These are phyloP conservation scores for Malassezia caprae DNA, from an alignment of 1,284 basidiomycete genomes.

Conservation along the genomic window DNA sequence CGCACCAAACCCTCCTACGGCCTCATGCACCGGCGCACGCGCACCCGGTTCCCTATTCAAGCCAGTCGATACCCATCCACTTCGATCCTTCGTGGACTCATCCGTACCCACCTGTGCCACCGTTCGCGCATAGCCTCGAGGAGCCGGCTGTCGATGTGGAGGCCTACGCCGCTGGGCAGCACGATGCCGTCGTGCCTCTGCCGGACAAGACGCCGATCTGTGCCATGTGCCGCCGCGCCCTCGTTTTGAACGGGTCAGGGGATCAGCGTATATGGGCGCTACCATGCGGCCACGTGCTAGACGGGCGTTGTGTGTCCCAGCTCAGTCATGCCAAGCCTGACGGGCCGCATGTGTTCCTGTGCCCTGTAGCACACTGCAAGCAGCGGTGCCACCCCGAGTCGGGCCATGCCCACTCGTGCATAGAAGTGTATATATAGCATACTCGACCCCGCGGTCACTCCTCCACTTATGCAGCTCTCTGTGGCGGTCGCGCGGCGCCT, in stretches of 20 bases:
- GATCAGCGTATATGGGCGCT: constrained; percentile 34
- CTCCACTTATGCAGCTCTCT: neutral
- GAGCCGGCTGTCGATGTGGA: constrained; percentile 43
- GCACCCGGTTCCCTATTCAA: neutral
- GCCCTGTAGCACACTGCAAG: constrained; percentile 33
- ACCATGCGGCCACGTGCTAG: constrained; percentile 40
- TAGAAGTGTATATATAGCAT: constrained; percentile 17
- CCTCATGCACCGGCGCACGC: constrained; percentile 1
- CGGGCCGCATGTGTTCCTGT: constrained; percentile 27
- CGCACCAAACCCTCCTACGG: constrained; percentile 10
- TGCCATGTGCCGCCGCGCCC: constrained; percentile 27
- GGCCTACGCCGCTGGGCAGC: constrained; percentile 28
- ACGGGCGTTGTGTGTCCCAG: constrained; percentile 32
- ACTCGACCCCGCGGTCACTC: neutral
- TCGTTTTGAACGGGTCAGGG: constrained; percentile 27
- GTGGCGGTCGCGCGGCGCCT: neutral
- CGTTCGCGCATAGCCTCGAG: constrained; percentile 28
- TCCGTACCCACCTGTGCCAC: constrained; percentile 18
- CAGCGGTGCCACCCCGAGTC: constrained; percentile 31
- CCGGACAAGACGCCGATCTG: constrained; percentile 41
- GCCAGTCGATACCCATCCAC: constrained; percentile 5
- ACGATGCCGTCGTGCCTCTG: constrained; percentile 28
- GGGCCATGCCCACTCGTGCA: constrained; percentile 22
- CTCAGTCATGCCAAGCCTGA: constrained; percentile 20
- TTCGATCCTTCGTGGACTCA: constrained; percentile 31